Evolutionary conservation across 176 grass and related monocot species (phyloP).

Genomic region (Luzula sylvatica): DNA sequence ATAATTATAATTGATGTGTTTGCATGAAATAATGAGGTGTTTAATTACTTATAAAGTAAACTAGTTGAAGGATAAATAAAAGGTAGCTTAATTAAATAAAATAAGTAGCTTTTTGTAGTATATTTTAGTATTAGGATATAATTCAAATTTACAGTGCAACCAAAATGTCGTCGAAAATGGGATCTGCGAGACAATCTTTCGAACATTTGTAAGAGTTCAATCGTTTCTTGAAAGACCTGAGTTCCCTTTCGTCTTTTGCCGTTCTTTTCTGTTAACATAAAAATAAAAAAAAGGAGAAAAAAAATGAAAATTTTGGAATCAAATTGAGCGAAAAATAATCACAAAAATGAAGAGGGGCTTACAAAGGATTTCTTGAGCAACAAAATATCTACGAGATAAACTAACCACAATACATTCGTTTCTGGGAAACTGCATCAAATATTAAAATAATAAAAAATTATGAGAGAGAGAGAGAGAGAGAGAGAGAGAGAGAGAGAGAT

Average conservation of each 20-base stretch:
- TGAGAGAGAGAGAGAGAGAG: not conserved
- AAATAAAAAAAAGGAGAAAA: not conserved
- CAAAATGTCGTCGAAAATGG: conserved; percentile 51
- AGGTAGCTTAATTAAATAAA: too few relatives aligned
- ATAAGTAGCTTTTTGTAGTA: too few relatives aligned
- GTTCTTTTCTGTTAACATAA: conserved; percentile 31
- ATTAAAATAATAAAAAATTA: not conserved
- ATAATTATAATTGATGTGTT: too few relatives aligned
- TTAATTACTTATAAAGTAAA: too few relatives aligned
- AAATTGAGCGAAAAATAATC: not conserved
- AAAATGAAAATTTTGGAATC: not conserved
- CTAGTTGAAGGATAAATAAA: too few relatives aligned
- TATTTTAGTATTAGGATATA: too few relatives aligned
- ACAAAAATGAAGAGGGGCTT: conserved; percentile 23
- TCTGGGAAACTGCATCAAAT: conserved; percentile 54
- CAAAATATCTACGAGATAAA: conserved; percentile 85
- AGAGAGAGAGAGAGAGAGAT: not conserved
- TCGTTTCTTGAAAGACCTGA: conserved; percentile 70
- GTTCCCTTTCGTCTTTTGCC: conserved; percentile 48
- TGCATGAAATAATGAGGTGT: too few relatives aligned
- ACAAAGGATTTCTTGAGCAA: conserved; percentile 63
- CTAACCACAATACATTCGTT: conserved; percentile 85
- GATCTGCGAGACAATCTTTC: conserved; percentile 46
- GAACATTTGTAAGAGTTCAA: conserved; percentile 41
- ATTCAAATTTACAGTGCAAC: not conserved